Evolutionary conservation across 768 basidiomycete species (phyloP).

Genomic region (Cantharellus cinnabarinus): DNA sequence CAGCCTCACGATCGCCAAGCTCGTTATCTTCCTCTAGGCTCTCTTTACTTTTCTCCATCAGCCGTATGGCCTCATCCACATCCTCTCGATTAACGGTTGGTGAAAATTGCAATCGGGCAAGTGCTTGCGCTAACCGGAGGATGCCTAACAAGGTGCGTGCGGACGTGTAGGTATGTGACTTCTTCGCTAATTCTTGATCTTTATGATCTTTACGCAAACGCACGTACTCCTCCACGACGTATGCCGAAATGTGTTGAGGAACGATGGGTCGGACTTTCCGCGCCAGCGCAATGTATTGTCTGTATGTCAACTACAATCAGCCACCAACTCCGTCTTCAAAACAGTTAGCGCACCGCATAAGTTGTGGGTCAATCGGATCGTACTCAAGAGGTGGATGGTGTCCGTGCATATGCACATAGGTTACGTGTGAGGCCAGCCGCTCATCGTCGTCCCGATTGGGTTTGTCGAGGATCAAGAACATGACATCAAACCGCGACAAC

Average conservation of each 20-base stretch:
- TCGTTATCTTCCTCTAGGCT: slow-evolving; percentile 63
- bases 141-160: slow-evolving; percentile 89
- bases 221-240: slow-evolving; percentile 90
- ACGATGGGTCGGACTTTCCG: slow-evolving; percentile 80
- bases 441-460: slow-evolving; percentile 91
- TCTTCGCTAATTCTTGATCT: slow-evolving; percentile 73
- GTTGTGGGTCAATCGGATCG: slow-evolving; percentile 52
- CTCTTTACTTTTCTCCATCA: slow-evolving; percentile 95
- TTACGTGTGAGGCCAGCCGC: slow-evolving; percentile 88
- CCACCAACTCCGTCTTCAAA: neutral
- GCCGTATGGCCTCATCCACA: slow-evolving; percentile 86
- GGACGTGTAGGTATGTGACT: slow-evolving; percentile 85
- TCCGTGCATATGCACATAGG: slow-evolving; percentile 94
- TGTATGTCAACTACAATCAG: slow-evolving; percentile 14
- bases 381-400: slow-evolving; percentile 66
- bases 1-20: slow-evolving; percentile 37
- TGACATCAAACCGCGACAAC: slow-evolving; percentile 84
- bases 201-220: slow-evolving; percentile 83
- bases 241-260: slow-evolving; percentile 69
- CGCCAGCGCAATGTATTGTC: slow-evolving; percentile 88
- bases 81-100: slow-evolving; percentile 64
- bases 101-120: slow-evolving; percentile 77
- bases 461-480: slow-evolving; percentile 94
- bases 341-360: slow-evolving; percentile 48
- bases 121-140: slow-evolving; percentile 82